Percentiles rank a stretch among this genome's conserved stretches.
These are phyloP conservation scores for Linum lewisii DNA, from an alignment of 345 rosid genomes.

Conservation along the genomic window DNA sequence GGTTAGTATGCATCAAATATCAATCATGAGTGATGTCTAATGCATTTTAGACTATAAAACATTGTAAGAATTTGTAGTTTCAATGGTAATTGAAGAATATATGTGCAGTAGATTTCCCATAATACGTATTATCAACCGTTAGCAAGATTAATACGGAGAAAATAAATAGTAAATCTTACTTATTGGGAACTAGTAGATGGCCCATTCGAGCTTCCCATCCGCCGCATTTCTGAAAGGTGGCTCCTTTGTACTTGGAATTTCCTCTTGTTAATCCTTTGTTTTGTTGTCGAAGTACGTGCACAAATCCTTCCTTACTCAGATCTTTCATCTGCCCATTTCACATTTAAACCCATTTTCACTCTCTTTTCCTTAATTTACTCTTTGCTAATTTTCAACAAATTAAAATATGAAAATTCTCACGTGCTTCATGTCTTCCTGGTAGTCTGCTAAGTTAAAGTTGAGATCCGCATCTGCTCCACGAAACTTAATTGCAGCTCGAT, in stretches of 20 bases:
- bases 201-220: conserved; percentile 19
- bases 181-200: conserved; percentile 16
- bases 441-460: conserved; percentile 18
- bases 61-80: too few relatives aligned
- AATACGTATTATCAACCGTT: too few relatives aligned
- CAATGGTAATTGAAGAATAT: too few relatives aligned
- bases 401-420: conserved; percentile 5
- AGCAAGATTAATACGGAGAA: too few relatives aligned
- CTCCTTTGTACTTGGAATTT: conserved; percentile 16
- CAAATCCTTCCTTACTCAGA: conserved; percentile 17
- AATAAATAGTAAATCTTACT: conserved; percentile 17
- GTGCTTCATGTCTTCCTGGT: conserved; percentile 23
- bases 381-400: neutral
- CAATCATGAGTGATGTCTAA: too few relatives aligned
- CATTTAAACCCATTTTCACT: neutral
- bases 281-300: conserved; percentile 18
- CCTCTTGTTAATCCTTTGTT: conserved; percentile 12
- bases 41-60: too few relatives aligned
- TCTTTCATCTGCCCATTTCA: conserved; percentile 17
- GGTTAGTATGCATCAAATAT: too few relatives aligned
- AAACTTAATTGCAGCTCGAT: conserved; percentile 26
- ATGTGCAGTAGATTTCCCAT: too few relatives aligned
- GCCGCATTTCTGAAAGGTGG: conserved; percentile 16
- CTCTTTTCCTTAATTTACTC: too few relatives aligned
- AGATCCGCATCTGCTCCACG: conserved; percentile 26